Percentiles rank a stretch among this genome's conserved stretches.
These are phyloP conservation scores for Agapanthus africanus DNA, from an alignment of 106 monocot genomes.

Conservation along the genomic window DNA sequence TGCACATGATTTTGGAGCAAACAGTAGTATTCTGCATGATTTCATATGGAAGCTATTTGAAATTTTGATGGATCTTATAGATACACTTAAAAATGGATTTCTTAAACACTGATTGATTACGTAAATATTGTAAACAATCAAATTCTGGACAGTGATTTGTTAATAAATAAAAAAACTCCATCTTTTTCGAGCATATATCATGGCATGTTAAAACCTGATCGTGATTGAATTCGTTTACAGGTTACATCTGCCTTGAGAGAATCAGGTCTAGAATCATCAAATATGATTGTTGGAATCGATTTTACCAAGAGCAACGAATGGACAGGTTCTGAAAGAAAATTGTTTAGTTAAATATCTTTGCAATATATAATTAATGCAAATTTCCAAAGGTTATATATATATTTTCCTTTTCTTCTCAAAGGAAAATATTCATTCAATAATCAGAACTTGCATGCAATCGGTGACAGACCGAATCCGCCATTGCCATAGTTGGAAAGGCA, in stretches of 20 bases:
- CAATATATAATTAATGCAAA: not conserved
- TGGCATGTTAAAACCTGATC: not conserved
- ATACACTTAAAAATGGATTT: not conserved
- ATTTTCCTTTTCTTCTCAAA: too few relatives aligned
- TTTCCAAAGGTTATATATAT: too few relatives aligned
- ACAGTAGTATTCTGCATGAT: too few relatives aligned
- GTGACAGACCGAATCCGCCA: conserved; percentile 49
- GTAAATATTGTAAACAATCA: not conserved
- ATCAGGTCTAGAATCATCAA: conserved; percentile 24
- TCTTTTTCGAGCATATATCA: not conserved
- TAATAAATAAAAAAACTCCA: not conserved
- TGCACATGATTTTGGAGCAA: not conserved
- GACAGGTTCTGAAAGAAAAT: conserved; percentile 14
- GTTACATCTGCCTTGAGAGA: conserved; percentile 20
- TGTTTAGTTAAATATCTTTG: not conserved
- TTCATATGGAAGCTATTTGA: not conserved
- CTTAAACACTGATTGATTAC: not conserved
- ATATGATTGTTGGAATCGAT: conserved; percentile 27
- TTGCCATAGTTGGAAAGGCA: conserved; percentile 48
- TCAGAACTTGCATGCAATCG: conserved; percentile 46
- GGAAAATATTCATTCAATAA: conserved; percentile 48
- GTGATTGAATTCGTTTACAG: conserved; percentile 1
- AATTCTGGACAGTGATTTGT: not conserved
- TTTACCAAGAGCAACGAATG: conserved; percentile 28
- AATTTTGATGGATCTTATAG: too few relatives aligned